A percentile compares a stretch with the other conserved stretches of the same genome.
phyloP scores from a whole-genome alignment of 345 rosid species.

The Tarenaya hassleriana region DNA sequence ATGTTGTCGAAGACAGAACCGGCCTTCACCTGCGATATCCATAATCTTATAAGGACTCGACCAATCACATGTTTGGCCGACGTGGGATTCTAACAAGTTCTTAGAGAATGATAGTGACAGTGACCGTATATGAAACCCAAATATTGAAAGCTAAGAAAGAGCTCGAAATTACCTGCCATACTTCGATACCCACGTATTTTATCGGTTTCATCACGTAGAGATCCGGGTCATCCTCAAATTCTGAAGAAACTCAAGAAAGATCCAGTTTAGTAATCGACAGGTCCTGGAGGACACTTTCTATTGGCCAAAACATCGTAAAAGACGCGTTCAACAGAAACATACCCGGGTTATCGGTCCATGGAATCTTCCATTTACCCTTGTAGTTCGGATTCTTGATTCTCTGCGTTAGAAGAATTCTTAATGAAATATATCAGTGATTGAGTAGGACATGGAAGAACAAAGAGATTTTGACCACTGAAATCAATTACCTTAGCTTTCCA shows the following conservation, averaged over 20 bases:
- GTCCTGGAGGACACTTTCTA: neutral
- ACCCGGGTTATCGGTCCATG: constrained; percentile 94
- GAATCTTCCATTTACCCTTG: constrained; percentile 90
- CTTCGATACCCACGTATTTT: constrained; percentile 84
- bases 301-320: no score
- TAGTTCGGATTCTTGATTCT: constrained; percentile 88
- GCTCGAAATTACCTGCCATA: constrained; percentile 68
- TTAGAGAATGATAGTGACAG: no score
- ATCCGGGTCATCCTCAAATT: constrained; percentile 98
- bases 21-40: constrained; percentile 68
- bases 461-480: no score
- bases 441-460: no score
- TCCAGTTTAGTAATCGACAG: constrained; percentile 11
- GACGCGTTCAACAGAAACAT: constrained; percentile 9
- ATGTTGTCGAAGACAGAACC: constrained; percentile 88
- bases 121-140: no score
- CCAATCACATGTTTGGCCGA: no score
- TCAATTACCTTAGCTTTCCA: constrained; percentile 65
- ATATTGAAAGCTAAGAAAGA: neutral
- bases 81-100: no score
- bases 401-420: constrained; percentile 30
- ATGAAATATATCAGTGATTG: constrained; percentile 6
- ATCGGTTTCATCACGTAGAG: constrained; percentile 84
- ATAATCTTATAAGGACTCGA: no score
- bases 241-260: constrained; percentile 31